Conservation (phyloP, 352 stramenopile species). For the Globisporangium uncinulatum region DNA sequence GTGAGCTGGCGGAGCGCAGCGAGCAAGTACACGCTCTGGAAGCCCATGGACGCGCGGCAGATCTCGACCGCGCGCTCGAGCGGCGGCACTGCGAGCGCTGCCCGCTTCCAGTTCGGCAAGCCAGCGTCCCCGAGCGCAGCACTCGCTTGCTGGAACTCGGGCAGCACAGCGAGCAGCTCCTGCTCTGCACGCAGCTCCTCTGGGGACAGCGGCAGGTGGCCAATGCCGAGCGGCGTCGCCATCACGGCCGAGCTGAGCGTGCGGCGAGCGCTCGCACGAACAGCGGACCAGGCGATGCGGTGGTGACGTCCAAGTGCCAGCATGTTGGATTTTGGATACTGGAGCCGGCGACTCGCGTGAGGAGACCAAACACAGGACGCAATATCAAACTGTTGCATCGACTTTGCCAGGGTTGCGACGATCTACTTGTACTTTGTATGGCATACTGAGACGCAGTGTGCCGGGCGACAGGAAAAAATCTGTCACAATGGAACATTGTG, state of each 20-base stretch:
- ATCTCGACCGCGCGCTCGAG: conserved; percentile 70
- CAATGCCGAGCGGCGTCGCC: conserved; percentile 50
- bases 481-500: too few relatives aligned
- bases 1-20: conserved; percentile 57
- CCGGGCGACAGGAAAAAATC: too few relatives aligned
- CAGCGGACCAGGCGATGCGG: not conserved
- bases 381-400: conserved; percentile 6
- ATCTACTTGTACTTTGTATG: too few relatives aligned
- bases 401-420: not conserved
- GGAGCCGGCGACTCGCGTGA: too few relatives aligned
- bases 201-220: conserved; percentile 48
- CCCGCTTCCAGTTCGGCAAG: conserved; percentile 45
- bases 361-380: too few relatives aligned
- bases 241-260: conserved; percentile 6
- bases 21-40: conserved; percentile 59
- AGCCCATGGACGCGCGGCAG: conserved; percentile 71
- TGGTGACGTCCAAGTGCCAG: not conserved
- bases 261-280: not conserved
- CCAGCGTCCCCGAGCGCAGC: conserved; percentile 36
- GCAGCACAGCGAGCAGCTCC: conserved; percentile 51
- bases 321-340: not conserved
- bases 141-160: conserved; percentile 67
- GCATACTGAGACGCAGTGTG: too few relatives aligned
- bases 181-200: conserved; percentile 65
- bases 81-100: conserved; percentile 38